Evolutionary conservation across 768 basidiomycete genomes (phyloP).

Genomic region (Mrakia blollopis): DNA sequence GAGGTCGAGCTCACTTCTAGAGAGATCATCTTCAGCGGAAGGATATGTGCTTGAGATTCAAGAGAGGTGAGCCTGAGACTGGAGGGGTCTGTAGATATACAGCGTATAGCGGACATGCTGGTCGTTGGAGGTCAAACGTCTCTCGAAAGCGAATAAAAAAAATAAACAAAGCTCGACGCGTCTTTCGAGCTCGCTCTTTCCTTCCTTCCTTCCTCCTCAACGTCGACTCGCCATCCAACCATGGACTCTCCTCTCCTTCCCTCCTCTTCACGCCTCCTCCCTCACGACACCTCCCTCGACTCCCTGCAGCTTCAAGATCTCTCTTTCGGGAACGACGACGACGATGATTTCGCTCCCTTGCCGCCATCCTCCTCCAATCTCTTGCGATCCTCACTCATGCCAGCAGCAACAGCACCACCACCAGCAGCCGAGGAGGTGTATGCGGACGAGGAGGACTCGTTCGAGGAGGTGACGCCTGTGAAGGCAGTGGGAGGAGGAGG

Average conservation of each 20-base stretch:
- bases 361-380: neutral
- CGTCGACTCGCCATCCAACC: neutral
- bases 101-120: no score
- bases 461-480: neutral
- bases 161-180: neutral
- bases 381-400: neutral
- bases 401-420: neutral
- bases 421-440: neutral
- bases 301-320: conserved; percentile 18
- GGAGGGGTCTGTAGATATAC: no score
- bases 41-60: no score
- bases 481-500: neutral
- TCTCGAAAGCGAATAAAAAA: no score
- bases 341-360: conserved; percentile 3
- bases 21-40: no score
- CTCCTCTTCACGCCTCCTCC: neutral
- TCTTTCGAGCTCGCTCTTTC: neutral
- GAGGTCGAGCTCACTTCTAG: neutral
- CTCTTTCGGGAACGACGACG: conserved; percentile 11
- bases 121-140: neutral
- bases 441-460: neutral
- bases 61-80: no score
- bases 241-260: conserved; percentile 22
- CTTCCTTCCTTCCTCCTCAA: neutral
- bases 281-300: conserved; percentile 16